These are phyloP conservation scores for Epichloe glyceriae DNA, from an alignment of 2,329 filamentous ascomycete genomes.

Conservation along the genomic window DNA sequence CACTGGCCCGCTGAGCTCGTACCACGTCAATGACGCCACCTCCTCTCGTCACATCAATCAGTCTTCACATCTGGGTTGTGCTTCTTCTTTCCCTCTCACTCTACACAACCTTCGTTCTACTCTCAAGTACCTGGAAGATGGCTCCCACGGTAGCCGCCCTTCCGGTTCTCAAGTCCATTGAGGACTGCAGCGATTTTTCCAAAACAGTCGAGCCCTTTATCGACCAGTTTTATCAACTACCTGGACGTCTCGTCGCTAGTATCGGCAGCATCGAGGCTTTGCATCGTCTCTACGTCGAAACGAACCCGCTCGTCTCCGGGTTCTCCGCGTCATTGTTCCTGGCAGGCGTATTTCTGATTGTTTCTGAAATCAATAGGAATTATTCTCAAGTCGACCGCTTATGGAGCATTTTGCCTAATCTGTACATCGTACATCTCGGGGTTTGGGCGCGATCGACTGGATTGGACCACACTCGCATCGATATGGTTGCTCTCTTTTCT, in stretches of 20 bases:
- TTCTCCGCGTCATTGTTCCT: constrained; percentile 60
- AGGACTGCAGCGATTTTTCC: constrained; percentile 64
- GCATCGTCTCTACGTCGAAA: constrained; percentile 61
- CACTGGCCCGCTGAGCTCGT: too few species aligned
- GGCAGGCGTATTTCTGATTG: constrained; percentile 57
- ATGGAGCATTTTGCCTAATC: constrained; percentile 79
- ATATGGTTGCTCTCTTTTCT: constrained; percentile 59
- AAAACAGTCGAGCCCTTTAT: constrained; percentile 65
- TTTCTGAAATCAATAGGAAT: constrained; percentile 79
- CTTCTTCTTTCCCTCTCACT: too few species aligned
- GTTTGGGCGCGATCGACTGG: constrained; percentile 70
- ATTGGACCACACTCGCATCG: constrained; percentile 55
- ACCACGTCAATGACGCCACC: too few species aligned
- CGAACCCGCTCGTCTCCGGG: constrained; percentile 72
- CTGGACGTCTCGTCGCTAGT: constrained; percentile 47
- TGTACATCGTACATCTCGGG: constrained; percentile 77
- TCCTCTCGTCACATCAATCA: too few species aligned
- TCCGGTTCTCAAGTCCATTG: constrained; percentile 54
- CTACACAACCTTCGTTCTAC: neutral
- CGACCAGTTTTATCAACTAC: constrained; percentile 56
- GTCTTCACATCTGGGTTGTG: too few species aligned
- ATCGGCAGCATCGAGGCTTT: constrained; percentile 49
- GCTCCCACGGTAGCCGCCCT: constrained; percentile 43
- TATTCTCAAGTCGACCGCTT: constrained; percentile 92
- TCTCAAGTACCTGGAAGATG: neutral